Evolutionary conservation across 148 eudicot genomes (phyloP).

Genomic region (Linanthus parryae): DNA sequence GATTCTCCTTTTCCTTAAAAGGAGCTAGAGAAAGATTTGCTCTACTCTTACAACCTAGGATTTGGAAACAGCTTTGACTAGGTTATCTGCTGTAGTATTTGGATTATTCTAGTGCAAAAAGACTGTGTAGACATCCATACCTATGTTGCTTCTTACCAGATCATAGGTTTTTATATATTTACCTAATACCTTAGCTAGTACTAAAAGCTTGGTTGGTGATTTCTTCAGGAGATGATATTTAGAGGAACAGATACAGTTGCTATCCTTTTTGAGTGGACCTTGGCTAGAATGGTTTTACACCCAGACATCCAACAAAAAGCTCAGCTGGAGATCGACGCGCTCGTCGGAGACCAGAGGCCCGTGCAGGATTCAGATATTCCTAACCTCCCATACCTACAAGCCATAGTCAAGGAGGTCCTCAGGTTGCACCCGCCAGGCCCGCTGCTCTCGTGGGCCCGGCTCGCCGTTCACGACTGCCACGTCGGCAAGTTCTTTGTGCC

Average conservation of each 20-base stretch:
- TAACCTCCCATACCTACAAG: slow-evolving; percentile 62
- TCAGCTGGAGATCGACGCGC: slow-evolving; percentile 44
- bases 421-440: slow-evolving; percentile 90
- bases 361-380: slow-evolving; percentile 64
- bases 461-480: slow-evolving; percentile 53
- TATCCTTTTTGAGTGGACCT: slow-evolving; percentile 65
- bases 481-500: slow-evolving; percentile 49
- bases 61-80: too few species aligned
- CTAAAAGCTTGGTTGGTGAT: too few species aligned
- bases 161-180: too few species aligned
- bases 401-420: slow-evolving; percentile 68
- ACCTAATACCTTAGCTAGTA: too few species aligned
- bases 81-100: too few species aligned
- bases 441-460: slow-evolving; percentile 83
- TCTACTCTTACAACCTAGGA: too few species aligned
- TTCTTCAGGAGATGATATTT: slow-evolving; percentile 74
- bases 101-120: too few species aligned
- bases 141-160: too few species aligned
- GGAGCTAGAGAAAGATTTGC: too few species aligned
- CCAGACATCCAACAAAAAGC: slow-evolving; percentile 66
- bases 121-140: too few species aligned
- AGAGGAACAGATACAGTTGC: slow-evolving; percentile 86
- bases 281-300: slow-evolving; percentile 69
- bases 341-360: slow-evolving; percentile 23
- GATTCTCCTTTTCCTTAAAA: too few species aligned